phyloP scores from a whole-genome alignment of 1,139 yeast genomes.

The Diutina catenulata region DNA sequence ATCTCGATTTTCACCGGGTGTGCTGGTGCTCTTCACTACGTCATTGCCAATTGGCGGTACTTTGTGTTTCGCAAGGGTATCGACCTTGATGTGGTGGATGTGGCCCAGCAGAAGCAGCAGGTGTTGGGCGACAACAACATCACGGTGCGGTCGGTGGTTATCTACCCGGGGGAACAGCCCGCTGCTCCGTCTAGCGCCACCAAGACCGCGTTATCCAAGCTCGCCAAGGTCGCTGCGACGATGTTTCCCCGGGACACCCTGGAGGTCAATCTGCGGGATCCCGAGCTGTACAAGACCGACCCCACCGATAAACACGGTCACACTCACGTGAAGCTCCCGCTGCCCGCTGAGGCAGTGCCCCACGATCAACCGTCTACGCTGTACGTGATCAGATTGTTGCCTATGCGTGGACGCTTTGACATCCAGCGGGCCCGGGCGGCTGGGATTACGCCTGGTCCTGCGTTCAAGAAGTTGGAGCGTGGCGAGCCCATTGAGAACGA shows the following conservation, averaged over 20 bases:
- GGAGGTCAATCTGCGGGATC: constrained; percentile 24
- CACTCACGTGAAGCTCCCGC: constrained; percentile 28
- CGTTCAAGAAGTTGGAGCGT: constrained; percentile 9
- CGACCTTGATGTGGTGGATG: constrained; percentile 32
- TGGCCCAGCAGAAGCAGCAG: constrained; percentile 15
- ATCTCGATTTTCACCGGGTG: constrained; percentile 27
- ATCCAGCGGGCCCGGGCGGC: constrained; percentile 51
- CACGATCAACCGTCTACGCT: constrained; percentile 26
- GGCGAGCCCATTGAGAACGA: constrained; percentile 37
- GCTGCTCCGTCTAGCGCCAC: constrained; percentile 1
- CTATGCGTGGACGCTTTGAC: constrained; percentile 71
- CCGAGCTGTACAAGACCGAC: constrained; percentile 28
- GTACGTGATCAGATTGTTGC: constrained; percentile 54
- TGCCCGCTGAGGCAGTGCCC: constrained; percentile 12
- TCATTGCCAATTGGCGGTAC: constrained; percentile 72
- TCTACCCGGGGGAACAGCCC: constrained; percentile 9
- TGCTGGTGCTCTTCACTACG: constrained; percentile 34
- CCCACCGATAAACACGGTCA: constrained; percentile 30
- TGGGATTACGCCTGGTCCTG: constrained; percentile 58
- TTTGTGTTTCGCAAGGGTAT: constrained; percentile 82
- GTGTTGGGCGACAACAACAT: constrained; percentile 40
- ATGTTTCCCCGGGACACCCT: constrained; percentile 42
- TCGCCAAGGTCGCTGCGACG: constrained; percentile 24
- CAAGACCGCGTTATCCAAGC: background rate
- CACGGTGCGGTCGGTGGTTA: constrained; percentile 39